These are phyloP conservation scores for Ploettnerulaceae sp. DNA, from an alignment of 2,329 filamentous ascomycete species.

Conservation along the genomic window DNA sequence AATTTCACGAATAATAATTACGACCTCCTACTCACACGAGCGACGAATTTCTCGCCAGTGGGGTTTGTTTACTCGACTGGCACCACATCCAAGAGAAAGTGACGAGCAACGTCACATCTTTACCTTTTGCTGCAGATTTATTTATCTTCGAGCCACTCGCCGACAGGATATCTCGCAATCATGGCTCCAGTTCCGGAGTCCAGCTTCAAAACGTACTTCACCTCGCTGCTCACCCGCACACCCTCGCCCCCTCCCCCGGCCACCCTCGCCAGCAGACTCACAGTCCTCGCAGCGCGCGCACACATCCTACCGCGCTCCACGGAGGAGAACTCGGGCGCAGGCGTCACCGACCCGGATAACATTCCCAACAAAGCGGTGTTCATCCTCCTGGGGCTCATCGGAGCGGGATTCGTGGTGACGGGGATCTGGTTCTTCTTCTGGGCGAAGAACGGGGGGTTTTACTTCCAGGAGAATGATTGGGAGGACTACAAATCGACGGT, in stretches of 20 bases:
- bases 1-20: no score
- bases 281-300: conserved; percentile 6
- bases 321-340: conserved; percentile 39
- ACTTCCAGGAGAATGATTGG: conserved; percentile 84
- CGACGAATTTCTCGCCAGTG: no score
- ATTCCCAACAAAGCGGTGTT: conserved; percentile 66
- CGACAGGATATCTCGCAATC: conserved; percentile 4
- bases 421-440: conserved; percentile 98
- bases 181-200: conserved; percentile 30
- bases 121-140: no score
- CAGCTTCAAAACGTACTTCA: conserved; percentile 19
- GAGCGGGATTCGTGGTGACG: conserved; percentile 39
- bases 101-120: no score
- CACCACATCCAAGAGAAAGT: no score
- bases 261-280: conserved; percentile 8
- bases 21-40: no score
- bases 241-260: conserved; percentile 13
- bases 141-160: background rate
- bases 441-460: conserved; percentile 93
- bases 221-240: conserved; percentile 23
- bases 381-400: conserved; percentile 52
- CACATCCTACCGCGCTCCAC: conserved; percentile 11
- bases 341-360: conserved; percentile 48
- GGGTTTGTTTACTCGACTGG: no score
- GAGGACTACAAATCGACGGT: conserved; percentile 98